phyloP scores from a whole-genome alignment of 2,329 filamentous ascomycete genomes.

The Penicillium sp. region DNA sequence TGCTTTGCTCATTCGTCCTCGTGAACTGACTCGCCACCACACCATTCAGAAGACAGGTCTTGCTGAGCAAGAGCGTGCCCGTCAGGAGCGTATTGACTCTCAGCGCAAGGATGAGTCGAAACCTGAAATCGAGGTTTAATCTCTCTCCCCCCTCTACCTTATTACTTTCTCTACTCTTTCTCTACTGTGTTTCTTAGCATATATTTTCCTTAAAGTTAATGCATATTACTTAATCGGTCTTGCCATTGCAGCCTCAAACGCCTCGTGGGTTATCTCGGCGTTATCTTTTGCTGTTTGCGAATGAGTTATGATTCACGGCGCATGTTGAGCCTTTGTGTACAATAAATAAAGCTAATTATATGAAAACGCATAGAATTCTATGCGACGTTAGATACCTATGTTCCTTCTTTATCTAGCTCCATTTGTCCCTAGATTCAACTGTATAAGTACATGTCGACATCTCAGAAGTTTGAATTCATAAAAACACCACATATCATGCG shows the following conservation, averaged over 20 bases:
- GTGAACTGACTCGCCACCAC: constrained; percentile 42
- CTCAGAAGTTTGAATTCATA: not conserved
- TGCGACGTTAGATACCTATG: not conserved
- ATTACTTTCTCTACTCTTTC: not conserved
- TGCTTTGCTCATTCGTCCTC: constrained; percentile 40
- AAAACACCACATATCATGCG: too few relatives aligned
- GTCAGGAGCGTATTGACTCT: constrained; percentile 45
- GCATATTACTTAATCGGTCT: not conserved
- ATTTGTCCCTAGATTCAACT: too few relatives aligned
- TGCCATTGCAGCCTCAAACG: not conserved
- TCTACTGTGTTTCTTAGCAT: not conserved
- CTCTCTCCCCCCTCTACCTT: not conserved
- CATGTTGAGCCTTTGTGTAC: not conserved
- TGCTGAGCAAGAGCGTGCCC: constrained; percentile 43
- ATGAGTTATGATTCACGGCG: not conserved
- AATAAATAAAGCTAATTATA: not conserved
- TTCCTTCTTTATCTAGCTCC: not conserved
- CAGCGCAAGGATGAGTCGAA: constrained; percentile 61
- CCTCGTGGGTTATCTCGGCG: not conserved
- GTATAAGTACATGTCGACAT: not conserved
- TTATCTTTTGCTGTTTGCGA: not conserved
- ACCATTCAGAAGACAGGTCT: constrained; percentile 47
- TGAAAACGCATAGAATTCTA: not conserved
- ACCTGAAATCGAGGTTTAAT: constrained; percentile 48
- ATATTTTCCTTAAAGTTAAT: not conserved